Percentiles rank a stretch among this genome's conserved stretches.
These are phyloP conservation scores for Petunia secreta DNA, from an alignment of 257 asterid species.

Conservation along the genomic window DNA sequence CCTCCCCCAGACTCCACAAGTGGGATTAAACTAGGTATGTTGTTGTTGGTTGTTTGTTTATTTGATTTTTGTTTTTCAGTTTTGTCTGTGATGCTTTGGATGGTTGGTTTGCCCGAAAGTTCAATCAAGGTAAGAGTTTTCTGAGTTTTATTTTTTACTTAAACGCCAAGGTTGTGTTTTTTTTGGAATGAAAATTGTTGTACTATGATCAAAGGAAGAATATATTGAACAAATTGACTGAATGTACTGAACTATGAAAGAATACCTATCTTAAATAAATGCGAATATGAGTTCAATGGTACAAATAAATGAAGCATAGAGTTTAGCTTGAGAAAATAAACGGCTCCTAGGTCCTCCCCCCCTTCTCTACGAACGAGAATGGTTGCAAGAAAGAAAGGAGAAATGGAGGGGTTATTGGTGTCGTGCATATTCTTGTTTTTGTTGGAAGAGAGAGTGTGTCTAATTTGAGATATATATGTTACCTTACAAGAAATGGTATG, in stretches of 20 bases:
- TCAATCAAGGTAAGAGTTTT: constrained; percentile 85
- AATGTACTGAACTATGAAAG: too few species aligned
- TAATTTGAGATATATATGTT: not conserved
- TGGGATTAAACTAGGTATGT: too few species aligned
- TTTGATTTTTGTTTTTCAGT: constrained; percentile 46
- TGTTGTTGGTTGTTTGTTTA: constrained; percentile 22
- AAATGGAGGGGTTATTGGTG: not conserved
- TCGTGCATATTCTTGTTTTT: not conserved
- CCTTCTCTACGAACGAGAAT: not conserved
- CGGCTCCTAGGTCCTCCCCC: not conserved
- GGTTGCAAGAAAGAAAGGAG: not conserved
- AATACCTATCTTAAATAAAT: too few species aligned
- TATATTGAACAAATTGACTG: too few species aligned
- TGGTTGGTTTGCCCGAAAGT: constrained; percentile 95
- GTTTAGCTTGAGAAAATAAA: not conserved
- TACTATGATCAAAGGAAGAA: too few species aligned
- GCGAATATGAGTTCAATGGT: too few species aligned
- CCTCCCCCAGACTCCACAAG: too few species aligned
- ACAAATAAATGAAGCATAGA: too few species aligned
- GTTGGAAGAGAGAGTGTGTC: not conserved
- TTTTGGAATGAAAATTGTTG: too few species aligned
- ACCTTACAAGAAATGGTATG: not conserved
- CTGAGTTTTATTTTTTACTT: not conserved
- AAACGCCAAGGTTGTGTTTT: not conserved
- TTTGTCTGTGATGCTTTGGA: constrained; percentile 97